These are phyloP conservation scores for Diplodia sapinea DNA, from an alignment of 2,329 filamentous ascomycete species.

Conservation along the genomic window DNA sequence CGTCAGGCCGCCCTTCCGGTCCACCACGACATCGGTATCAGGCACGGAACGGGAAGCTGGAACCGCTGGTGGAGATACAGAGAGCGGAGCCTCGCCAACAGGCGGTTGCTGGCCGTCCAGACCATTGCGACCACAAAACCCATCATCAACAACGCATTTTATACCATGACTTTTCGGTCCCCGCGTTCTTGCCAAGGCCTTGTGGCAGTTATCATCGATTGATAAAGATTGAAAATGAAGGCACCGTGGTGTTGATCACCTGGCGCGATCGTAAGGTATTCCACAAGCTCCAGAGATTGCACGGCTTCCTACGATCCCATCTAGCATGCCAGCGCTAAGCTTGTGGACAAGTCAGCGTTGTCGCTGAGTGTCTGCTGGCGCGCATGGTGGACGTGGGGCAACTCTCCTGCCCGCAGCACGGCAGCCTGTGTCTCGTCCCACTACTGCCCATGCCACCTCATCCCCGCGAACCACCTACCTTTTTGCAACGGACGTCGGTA, in stretches of 20 bases:
- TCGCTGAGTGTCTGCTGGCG: no score
- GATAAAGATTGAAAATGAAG: not conserved
- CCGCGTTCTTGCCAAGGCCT: not conserved
- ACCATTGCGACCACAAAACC: no score
- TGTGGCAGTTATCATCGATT: not conserved
- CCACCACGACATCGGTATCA: not conserved
- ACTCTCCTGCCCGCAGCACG: no score
- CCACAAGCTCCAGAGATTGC: no score
- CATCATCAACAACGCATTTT: no score
- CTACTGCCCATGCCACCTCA: no score
- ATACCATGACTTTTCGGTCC: not conserved
- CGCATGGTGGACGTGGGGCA: no score
- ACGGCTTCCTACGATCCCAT: no score
- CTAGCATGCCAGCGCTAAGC: no score
- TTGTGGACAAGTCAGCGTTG: no score
- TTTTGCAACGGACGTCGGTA: no score
- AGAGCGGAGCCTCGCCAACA: not conserved
- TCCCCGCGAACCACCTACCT: no score
- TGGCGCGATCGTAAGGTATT: not conserved
- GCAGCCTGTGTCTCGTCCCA: not conserved
- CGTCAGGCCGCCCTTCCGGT: not conserved
- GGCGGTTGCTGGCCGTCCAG: not conserved
- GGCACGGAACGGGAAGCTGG: not conserved
- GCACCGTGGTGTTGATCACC: not conserved
- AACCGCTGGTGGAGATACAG: not conserved